Evolutionary conservation across 768 basidiomycete genomes (phyloP).

Genomic region (Tricholoma bakamatsutake): DNA sequence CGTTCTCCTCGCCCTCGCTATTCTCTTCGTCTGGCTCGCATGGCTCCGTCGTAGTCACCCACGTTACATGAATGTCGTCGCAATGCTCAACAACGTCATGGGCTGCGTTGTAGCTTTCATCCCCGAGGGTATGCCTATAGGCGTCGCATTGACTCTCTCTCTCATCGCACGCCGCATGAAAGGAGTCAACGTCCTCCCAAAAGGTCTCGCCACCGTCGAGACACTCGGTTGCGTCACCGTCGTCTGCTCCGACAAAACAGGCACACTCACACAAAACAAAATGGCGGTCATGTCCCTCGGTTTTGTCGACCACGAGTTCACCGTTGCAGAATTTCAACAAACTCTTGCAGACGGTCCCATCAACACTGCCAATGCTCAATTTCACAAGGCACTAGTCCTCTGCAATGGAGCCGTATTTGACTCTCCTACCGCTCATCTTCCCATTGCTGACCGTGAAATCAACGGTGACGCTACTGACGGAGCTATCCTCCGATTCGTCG

Average conservation of each 20-base stretch:
- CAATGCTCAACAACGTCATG: constrained; percentile 50
- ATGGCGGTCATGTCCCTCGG: constrained; percentile 52
- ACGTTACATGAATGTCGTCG: constrained; percentile 42
- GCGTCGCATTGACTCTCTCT: constrained; percentile 45
- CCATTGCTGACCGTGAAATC: constrained; percentile 27
- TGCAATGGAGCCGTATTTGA: constrained; percentile 57
- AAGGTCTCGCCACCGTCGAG: constrained; percentile 60
- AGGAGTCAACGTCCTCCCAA: constrained; percentile 16
- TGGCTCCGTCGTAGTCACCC: constrained; percentile 38
- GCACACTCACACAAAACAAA: constrained; percentile 54
- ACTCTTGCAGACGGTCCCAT: constrained; percentile 4
- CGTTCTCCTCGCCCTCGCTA: constrained; percentile 33
- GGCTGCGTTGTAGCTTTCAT: constrained; percentile 34
- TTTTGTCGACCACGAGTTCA: constrained; percentile 27
- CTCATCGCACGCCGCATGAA: constrained; percentile 15
- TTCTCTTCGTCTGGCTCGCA: constrained; percentile 36
- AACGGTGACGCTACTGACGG: constrained; percentile 50
- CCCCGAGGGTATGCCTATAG: constrained; percentile 49
- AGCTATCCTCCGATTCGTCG: constrained; percentile 46
- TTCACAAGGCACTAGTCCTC: constrained; percentile 36
- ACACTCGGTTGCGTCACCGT: constrained; percentile 58
- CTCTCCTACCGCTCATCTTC: constrained; percentile 15
- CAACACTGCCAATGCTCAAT: constrained; percentile 8
- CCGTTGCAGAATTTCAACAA: constrained; percentile 17
- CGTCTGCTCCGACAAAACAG: constrained; percentile 52